Percentiles rank a stretch among this genome's conserved stretches.
These are phyloP conservation scores for Terana coerulea DNA, from an alignment of 768 basidiomycete species.

Conservation along the genomic window DNA sequence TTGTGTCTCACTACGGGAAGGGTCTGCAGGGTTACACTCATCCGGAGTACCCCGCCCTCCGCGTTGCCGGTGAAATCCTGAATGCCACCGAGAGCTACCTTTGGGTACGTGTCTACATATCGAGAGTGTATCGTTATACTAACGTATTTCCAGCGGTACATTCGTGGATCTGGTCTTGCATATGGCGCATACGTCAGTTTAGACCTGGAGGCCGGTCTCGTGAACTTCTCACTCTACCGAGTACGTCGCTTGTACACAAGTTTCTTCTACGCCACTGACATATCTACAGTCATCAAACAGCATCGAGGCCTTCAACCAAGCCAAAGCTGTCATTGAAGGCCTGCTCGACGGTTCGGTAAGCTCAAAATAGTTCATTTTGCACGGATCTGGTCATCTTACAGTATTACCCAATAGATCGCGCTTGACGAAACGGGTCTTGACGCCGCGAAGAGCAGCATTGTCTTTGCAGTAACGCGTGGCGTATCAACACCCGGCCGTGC, in stretches of 20 bases:
- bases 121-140: neutral
- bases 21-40: conserved; percentile 78
- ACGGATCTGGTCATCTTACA: neutral
- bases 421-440: conserved; percentile 81
- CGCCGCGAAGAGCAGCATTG: conserved; percentile 88
- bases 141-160: conserved; percentile 56
- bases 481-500: conserved; percentile 88
- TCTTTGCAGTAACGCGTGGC: conserved; percentile 73
- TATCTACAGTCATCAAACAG: conserved; percentile 68
- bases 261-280: no score
- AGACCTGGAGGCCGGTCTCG: conserved; percentile 75
- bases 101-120: conserved; percentile 54
- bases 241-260: no score
- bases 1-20: conserved; percentile 72
- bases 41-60: conserved; percentile 79
- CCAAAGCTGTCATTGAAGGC: conserved; percentile 68
- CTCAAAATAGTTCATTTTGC: conserved; percentile 8
- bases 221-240: conserved; percentile 76
- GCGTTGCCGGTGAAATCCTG: conserved; percentile 80
- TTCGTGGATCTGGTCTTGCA: conserved; percentile 92
- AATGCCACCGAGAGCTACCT: conserved; percentile 94
- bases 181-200: conserved; percentile 80
- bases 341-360: conserved; percentile 80
- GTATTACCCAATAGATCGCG: conserved; percentile 55
- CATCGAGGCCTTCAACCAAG: conserved; percentile 78